A percentile compares a stretch with the other conserved stretches of the same genome.
Evolutionary conservation across 1,139 yeast genomes (phyloP).

Genomic region (Candida gigantensis): DNA sequence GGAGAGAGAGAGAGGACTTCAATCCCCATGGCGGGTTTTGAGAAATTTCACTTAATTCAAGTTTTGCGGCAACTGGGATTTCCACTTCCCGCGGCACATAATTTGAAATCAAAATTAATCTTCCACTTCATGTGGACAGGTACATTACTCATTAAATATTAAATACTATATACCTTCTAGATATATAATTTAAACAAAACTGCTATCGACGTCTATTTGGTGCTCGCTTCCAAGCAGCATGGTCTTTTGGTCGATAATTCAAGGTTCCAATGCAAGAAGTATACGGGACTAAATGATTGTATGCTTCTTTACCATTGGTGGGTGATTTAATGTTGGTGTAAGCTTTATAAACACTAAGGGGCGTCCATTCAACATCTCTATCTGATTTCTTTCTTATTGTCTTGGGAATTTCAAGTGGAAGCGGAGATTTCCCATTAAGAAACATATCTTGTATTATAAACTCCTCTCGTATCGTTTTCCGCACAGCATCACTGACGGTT

Average conservation of each 20-base stretch:
- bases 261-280: conserved; percentile 18
- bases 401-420: conserved; percentile 13
- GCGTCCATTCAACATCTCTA: conserved; percentile 32
- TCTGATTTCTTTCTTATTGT: conserved; percentile 24
- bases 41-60: neutral
- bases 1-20: too few relatives aligned
- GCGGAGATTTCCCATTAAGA: conserved; percentile 12
- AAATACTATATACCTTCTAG: neutral
- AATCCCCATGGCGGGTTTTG: conserved; percentile 6
- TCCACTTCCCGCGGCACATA: too few relatives aligned
- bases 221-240: conserved; percentile 23
- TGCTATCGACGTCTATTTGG: conserved; percentile 19
- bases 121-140: too few relatives aligned
- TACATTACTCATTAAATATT: neutral
- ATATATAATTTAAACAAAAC: neutral
- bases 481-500: conserved; percentile 19
- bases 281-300: conserved; percentile 18
- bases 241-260: conserved; percentile 19
- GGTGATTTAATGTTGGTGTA: conserved; percentile 33
- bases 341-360: conserved; percentile 38
- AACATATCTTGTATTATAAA: conserved; percentile 18
- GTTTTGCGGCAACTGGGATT: neutral
- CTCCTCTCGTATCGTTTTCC: conserved; percentile 21
- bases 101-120: too few relatives aligned
- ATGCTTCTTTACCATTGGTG: conserved; percentile 23